Percentiles rank a stretch among this genome's conserved stretches.
Evolutionary conservation across 2,329 filamentous ascomycete genomes (phyloP).

Genomic region (Venturia effusa): DNA sequence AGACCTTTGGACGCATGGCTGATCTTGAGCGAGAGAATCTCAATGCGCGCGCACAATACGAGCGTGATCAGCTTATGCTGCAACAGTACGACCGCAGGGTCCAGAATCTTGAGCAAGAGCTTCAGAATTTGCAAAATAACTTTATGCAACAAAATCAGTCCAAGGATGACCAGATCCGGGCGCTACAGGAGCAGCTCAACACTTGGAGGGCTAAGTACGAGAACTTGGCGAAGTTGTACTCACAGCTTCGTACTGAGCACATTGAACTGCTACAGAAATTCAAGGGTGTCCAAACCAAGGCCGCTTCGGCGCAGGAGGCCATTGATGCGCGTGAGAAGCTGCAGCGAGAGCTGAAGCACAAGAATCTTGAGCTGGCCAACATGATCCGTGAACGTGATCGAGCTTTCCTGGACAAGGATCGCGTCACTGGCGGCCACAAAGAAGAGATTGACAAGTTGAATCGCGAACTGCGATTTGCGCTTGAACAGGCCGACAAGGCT

Average conservation of each 20-base stretch:
- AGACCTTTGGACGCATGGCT: constrained; percentile 90
- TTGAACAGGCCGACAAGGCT: constrained; percentile 83
- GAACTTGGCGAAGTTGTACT: constrained; percentile 91
- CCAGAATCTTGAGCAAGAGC: constrained; percentile 82
- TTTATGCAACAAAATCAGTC: constrained; percentile 76
- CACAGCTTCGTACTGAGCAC: constrained; percentile 89
- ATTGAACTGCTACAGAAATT: constrained; percentile 91
- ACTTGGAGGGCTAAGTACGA: constrained; percentile 98
- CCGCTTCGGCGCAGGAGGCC: constrained; percentile 90
- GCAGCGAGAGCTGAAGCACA: constrained; percentile 96
- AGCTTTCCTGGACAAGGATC: constrained; percentile 85
- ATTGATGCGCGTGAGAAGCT: constrained; percentile 91
- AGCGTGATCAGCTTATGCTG: constrained; percentile 92
- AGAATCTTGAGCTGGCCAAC: constrained; percentile 95
- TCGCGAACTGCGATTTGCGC: constrained; percentile 82
- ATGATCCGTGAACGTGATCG: constrained; percentile 97
- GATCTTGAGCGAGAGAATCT: constrained; percentile 93
- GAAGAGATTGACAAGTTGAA: constrained; percentile 92
- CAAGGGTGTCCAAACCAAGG: constrained; percentile 91
- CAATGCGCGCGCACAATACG: constrained; percentile 87
- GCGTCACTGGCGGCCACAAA: constrained; percentile 72
- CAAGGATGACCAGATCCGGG: constrained; percentile 87
- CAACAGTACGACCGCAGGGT: constrained; percentile 92
- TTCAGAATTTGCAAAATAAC: constrained; percentile 70
- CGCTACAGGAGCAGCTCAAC: constrained; percentile 92